A percentile compares a stretch with the other conserved stretches of the same genome.
Conservation (phyloP, 192 early-diverging fungal genomes). For the Backusella macrospora region DNA sequence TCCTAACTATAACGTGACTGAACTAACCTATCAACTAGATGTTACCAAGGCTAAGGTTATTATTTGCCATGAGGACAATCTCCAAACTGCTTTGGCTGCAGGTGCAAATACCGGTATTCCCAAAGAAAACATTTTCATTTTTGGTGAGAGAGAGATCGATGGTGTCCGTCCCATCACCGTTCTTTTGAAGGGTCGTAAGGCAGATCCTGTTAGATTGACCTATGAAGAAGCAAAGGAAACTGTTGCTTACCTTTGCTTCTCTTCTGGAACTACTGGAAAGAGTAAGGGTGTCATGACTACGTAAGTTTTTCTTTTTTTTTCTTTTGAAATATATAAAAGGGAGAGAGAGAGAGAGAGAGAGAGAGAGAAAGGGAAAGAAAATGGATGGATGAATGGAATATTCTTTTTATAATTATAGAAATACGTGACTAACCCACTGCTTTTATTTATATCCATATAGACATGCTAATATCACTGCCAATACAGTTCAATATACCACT, state of each 20-base stretch:
- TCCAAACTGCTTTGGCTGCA: constrained; percentile 32
- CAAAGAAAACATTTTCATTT: constrained; percentile 29
- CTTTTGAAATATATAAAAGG: background rate
- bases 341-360: background rate
- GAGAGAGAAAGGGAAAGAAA: background rate
- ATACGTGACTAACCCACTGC: background rate
- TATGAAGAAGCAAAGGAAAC: constrained; percentile 35
- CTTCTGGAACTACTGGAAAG: constrained; percentile 39
- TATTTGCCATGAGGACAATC: constrained; percentile 49
- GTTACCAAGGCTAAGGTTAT: constrained; percentile 70
- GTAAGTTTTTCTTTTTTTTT: constrained; percentile 26
- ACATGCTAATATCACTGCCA: constrained; percentile 35
- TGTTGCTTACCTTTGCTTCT: constrained; percentile 38
- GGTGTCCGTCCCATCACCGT: constrained; percentile 32
- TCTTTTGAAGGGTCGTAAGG: constrained; percentile 20
- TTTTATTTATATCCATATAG: constrained; percentile 6
- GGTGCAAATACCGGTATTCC: constrained; percentile 25
- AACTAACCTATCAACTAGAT: constrained; percentile 75
- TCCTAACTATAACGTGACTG: constrained; percentile 75
- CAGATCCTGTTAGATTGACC: constrained; percentile 23
- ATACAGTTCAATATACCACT: constrained; percentile 23
- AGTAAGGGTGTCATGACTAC: constrained; percentile 45
- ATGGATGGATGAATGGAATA: background rate
- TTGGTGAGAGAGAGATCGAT: constrained; percentile 27
- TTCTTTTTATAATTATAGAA: background rate